These are phyloP conservation scores for Aegilops longissima DNA, from an alignment of 176 grass and related monocot species.

Conservation along the genomic window DNA sequence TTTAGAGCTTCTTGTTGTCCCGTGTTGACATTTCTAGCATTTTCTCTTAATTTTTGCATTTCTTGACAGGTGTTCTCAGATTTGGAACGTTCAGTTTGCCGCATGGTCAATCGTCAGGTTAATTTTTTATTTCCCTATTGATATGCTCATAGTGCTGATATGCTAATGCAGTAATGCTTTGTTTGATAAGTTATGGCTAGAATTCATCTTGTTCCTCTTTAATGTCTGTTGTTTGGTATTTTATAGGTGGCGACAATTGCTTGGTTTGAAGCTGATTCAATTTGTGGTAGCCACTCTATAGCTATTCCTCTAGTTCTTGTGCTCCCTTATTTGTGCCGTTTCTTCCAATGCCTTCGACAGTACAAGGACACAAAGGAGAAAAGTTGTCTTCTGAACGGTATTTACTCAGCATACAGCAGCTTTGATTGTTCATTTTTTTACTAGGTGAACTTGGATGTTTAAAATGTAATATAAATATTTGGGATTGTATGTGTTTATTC, in stretches of 20 bases:
- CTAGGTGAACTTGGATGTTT: constrained; percentile 21
- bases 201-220: neutral
- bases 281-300: constrained; percentile 95
- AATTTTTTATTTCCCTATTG: constrained; percentile 22
- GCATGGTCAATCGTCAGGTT: constrained; percentile 97
- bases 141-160: neutral
- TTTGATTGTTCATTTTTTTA: constrained; percentile 14
- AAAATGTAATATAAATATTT: constrained; percentile 4
- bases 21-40: neutral
- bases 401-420: constrained; percentile 24
- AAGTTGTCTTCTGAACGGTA: constrained; percentile 93
- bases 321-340: constrained; percentile 86
- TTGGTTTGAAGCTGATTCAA: constrained; percentile 99
- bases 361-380: constrained; percentile 98
- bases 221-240: constrained; percentile 20
- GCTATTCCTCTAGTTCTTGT: constrained; percentile 90
- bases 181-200: neutral
- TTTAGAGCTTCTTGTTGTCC: neutral
- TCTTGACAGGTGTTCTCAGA: constrained; percentile 93
- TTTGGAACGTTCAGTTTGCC: constrained; percentile 95
- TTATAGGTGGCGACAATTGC: constrained; percentile 92
- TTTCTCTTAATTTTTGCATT: constrained; percentile 17
- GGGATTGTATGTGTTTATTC: neutral
- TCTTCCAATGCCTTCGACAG: constrained; percentile 96
- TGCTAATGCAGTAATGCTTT: neutral